Evolutionary conservation across 805 yeast genomes (phyloP).

Genomic region (Myxozyma lipomycoides): DNA sequence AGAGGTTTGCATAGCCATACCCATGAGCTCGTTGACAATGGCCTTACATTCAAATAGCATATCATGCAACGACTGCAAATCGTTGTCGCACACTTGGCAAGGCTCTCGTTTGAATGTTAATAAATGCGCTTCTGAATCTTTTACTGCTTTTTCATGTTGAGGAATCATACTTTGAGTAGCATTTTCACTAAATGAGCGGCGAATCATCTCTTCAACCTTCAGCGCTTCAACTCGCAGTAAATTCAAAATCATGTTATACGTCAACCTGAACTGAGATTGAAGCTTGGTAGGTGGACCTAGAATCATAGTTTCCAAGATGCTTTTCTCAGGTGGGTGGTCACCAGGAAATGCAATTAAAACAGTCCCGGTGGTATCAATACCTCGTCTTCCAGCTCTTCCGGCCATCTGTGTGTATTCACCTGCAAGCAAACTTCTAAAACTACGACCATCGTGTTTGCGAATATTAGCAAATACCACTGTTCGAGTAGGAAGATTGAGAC

Average conservation of each 20-base stretch:
- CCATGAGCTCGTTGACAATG: slow-evolving; percentile 46
- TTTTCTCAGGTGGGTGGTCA: slow-evolving; percentile 33
- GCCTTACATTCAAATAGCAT: slow-evolving; percentile 47
- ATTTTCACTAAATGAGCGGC: slow-evolving; percentile 90
- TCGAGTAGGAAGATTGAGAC: slow-evolving; percentile 91
- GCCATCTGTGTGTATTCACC: slow-evolving; percentile 99
- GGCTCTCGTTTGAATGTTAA: slow-evolving; percentile 37
- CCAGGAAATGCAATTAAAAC: slow-evolving; percentile 77
- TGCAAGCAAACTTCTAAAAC: slow-evolving; percentile 75
- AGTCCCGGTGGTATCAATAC: slow-evolving; percentile 88
- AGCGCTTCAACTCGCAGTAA: slow-evolving; percentile 88
- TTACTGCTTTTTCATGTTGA: slow-evolving; percentile 69
- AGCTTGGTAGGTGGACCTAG: slow-evolving; percentile 88
- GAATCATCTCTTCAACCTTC: slow-evolving; percentile 97
- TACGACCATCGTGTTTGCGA: slow-evolving; percentile 86
- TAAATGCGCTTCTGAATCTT: slow-evolving; percentile 49
- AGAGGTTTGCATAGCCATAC: slow-evolving; percentile 47
- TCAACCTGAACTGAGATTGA: slow-evolving; percentile 86
- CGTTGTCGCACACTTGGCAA: slow-evolving; percentile 41
- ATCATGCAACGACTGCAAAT: slow-evolving; percentile 46
- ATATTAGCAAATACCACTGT: slow-evolving; percentile 87
- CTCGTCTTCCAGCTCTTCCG: slow-evolving; percentile 98
- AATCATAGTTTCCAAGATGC: slow-evolving; percentile 65
- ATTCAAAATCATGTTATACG: slow-evolving; percentile 93
- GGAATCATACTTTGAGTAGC: slow-evolving; percentile 80